Evolutionary conservation across 805 yeast genomes (phyloP).

Genomic region (Candida ortonii): DNA sequence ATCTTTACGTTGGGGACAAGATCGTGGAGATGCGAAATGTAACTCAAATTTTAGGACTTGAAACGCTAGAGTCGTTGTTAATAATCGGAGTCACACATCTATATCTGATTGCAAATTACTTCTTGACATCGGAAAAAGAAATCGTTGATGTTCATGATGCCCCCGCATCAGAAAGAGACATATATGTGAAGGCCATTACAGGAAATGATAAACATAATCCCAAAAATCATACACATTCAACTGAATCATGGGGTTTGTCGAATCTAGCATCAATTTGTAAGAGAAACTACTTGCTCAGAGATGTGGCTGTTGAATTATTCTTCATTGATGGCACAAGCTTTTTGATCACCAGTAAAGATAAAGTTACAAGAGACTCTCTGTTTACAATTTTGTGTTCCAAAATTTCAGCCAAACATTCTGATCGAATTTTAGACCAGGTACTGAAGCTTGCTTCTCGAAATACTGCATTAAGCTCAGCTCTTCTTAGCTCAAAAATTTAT

Average conservation of each 20-base stretch:
- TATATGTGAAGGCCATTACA: conserved; percentile 61
- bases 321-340: conserved; percentile 71
- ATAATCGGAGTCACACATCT: conserved; percentile 64
- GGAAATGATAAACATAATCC: conserved; percentile 17
- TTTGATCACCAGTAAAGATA: conserved; percentile 60
- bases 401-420: conserved; percentile 50
- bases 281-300: conserved; percentile 72
- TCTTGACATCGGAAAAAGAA: conserved; percentile 48
- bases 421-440: conserved; percentile 53
- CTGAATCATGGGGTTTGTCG: conserved; percentile 58
- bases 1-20: conserved; percentile 65
- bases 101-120: conserved; percentile 69
- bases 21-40: conserved; percentile 74
- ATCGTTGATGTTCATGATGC: conserved; percentile 69
- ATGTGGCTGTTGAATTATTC: conserved; percentile 76
- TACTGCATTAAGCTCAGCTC: conserved; percentile 17
- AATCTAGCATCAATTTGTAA: conserved; percentile 65
- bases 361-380: conserved; percentile 53
- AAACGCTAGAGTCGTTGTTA: conserved; percentile 69
- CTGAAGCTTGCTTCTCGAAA: conserved; percentile 45
- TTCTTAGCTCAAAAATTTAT: conserved; percentile 41
- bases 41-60: conserved; percentile 72
- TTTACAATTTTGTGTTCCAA: conserved; percentile 46
- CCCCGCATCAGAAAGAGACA: conserved; percentile 59
- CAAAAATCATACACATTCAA: conserved; percentile 38